Base-by-base conservation (phyloP, 2,329 filamentous ascomycete species). In the Penicillium polonicum region DNA sequence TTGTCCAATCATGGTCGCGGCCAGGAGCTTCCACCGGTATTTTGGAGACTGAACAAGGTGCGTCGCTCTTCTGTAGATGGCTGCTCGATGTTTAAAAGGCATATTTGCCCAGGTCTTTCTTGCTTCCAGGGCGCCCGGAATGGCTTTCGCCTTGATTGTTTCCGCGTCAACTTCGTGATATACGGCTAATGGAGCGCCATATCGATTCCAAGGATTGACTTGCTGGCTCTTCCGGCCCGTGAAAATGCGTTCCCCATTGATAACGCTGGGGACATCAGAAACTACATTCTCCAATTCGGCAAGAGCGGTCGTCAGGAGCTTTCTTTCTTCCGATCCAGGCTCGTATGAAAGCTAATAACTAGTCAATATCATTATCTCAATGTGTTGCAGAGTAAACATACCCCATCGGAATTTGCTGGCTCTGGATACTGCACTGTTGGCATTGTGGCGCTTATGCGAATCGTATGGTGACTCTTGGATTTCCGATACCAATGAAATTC, bases 1-100 rank as follows among this genome's bases (percentile, higher is more conserved):
- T 48, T 61, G 59, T n/a, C 59, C 59, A 13, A 60, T 29, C 57
- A 61, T 61, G 12, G 59, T 61, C 33, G 57, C 52, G 1, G 59
- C 59, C 51, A 61, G 10, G 4, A 59, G 17, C 21, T 50, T 39
- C 36, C 42, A 52, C 5, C 59, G 53, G 42, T 61, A 61, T 29
- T 36, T 58, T 58, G 25, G 39, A 38, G 50, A 33, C 23, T 38
- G 15, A 19, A 61, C 44, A 2, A 61, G 43, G 4, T 51, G 21
- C 7, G 44, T 52, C 15, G 59, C 59, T 36, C 48, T 52, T 17
- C 31, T 27, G 42, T 31, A 61, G 59, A 61, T 60, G 33, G 57
- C 31, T 33, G 31, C 31, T 33, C 31, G 31, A 33, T 33, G 31
- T 33, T 33, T 33, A 21, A 61, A 58, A 33, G 59, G 15, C 48